Base-by-base conservation (phyloP, 1,284 basidiomycete genomes). In the Ceratobasidium sp. region DNA sequence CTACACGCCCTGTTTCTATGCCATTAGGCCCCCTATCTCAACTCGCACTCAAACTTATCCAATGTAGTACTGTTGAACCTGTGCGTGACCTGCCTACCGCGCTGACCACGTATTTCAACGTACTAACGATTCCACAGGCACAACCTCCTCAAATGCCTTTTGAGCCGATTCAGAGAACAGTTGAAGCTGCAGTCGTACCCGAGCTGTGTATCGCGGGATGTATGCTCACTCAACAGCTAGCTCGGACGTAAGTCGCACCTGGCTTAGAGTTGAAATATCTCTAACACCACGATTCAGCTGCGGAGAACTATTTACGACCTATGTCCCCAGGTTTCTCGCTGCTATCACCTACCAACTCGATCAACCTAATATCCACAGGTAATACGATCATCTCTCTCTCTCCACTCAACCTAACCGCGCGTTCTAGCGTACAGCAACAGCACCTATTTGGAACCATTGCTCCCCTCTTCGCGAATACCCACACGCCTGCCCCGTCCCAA, bases 1-100 rank as follows among this genome's bases (percentile, higher is more conserved):
- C 88, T 1, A 85, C 87, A 57, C 90, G 94, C 20, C 90, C 94
- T 9, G 92, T 97, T 0, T 88, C 90, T 61, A 83, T 97, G 1
- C 94, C 96, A 0, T 82, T 95, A 15, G 94, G 94, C 6, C 81
- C 83, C 66, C 79, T 87, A 13, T 82, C 86, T 9, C 78, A 82
- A 0, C 80, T 86, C 3, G 83, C 83, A 5, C 79, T 85, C 7
- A 81, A 83, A 62, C 84, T 85, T 44, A 82, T 78, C 17, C 61
- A 59, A 28, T 54, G 50, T 23, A 57, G 38, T 54, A 59, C 20
- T 13, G 12, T 38, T 42, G 38, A 56, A 17, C 56, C 38, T 10
- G 69, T 73, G 64, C 54, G 62, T 65, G 12, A 10, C 9, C n/a
- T 54, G 56, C 15, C 26, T 38, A 13, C 26, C 40, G n/a, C n/a